Conservation (phyloP, 805 yeast genomes). For the Yamadazyma philogaea region DNA sequence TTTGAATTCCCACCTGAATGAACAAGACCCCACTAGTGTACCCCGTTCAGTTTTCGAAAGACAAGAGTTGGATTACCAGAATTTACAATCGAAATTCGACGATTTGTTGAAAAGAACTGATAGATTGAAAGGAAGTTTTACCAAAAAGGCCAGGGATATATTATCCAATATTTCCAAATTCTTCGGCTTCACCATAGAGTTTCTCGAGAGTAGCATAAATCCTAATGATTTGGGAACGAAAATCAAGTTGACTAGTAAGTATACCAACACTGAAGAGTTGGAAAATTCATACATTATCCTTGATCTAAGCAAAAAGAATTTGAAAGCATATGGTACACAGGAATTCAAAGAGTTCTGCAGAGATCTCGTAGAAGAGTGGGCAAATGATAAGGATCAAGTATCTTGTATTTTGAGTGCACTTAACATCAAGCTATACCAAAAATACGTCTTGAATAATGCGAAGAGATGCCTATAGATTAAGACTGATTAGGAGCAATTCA, state of each 20-base stretch:
- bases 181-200: constrained; percentile 73
- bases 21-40: constrained; percentile 29
- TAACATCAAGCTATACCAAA: constrained; percentile 62
- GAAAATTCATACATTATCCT: constrained; percentile 49
- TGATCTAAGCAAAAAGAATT: constrained; percentile 52
- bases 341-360: constrained; percentile 40
- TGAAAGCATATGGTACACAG: constrained; percentile 48
- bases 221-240: constrained; percentile 48
- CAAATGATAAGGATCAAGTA: constrained; percentile 62
- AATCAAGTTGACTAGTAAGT: constrained; percentile 53
- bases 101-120: constrained; percentile 49
- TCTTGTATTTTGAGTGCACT: constrained; percentile 78
- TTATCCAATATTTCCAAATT: constrained; percentile 62
- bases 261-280: constrained; percentile 22
- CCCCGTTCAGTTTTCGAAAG: constrained; percentile 67
- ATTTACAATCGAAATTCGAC: constrained; percentile 45
- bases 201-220: constrained; percentile 45
- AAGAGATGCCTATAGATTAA: neutral
- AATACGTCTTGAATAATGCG: constrained; percentile 14
- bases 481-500: neutral
- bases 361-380: constrained; percentile 62
- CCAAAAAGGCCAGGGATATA: constrained; percentile 67
- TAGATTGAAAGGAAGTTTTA: constrained; percentile 56
- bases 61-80: constrained; percentile 50
- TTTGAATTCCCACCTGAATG: constrained; percentile 25